Conservation (phyloP, 306 rosid genomes). For the Cercis canadensis region DNA sequence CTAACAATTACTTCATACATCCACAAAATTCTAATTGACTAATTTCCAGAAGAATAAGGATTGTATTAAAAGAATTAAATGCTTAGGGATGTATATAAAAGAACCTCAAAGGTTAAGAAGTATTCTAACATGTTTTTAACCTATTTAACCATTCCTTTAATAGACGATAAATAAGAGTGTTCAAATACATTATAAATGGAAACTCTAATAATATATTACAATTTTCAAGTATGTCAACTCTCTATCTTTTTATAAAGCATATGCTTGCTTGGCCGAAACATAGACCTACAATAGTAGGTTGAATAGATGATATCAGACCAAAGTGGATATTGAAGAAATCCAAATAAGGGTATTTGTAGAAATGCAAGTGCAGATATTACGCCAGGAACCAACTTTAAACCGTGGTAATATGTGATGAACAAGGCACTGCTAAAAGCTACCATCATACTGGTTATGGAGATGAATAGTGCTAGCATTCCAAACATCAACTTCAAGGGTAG, state of each 20-base stretch:
- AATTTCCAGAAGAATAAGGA: too few relatives aligned
- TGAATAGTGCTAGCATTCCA: constrained; percentile 47
- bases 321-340: constrained; percentile 38
- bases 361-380: constrained; percentile 32
- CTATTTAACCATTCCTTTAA: too few relatives aligned
- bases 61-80: too few relatives aligned
- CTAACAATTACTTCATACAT: too few relatives aligned
- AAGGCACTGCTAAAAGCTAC: constrained; percentile 52
- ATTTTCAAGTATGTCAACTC: not conserved
- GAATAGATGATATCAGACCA: constrained; percentile 49
- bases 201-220: too few relatives aligned
- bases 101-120: too few relatives aligned
- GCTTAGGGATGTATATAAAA: too few relatives aligned
- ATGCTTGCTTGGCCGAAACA: constrained; percentile 47
- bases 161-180: too few relatives aligned
- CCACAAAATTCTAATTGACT: too few relatives aligned
- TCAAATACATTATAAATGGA: too few relatives aligned
- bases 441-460: constrained; percentile 59
- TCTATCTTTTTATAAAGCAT: constrained; percentile 37
- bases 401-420: constrained; percentile 38
- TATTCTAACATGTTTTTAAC: too few relatives aligned
- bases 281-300: constrained; percentile 38
- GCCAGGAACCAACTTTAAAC: constrained; percentile 40
- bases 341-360: constrained; percentile 46
- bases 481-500: constrained; percentile 51